Evolutionary conservation across 371 early-diverging fungal species (phyloP).

Genomic region (Lichtheimia ramosa): DNA sequence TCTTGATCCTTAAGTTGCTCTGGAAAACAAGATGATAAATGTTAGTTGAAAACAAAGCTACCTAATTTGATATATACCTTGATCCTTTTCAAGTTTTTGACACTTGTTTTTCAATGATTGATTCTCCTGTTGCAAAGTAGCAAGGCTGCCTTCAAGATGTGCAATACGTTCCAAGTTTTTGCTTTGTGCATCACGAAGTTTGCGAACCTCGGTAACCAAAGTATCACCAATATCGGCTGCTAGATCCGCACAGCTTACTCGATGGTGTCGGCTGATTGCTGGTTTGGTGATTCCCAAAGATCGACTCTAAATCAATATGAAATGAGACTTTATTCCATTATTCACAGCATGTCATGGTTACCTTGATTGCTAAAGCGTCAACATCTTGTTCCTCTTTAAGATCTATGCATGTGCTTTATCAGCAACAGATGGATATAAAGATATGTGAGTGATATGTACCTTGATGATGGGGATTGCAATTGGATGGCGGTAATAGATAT

Average conservation of each 20-base stretch:
- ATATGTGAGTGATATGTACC: no score
- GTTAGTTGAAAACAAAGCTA: neutral
- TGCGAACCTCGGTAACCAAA: slow-evolving; percentile 30
- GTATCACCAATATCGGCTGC: slow-evolving; percentile 31
- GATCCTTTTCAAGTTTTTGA: slow-evolving; percentile 38
- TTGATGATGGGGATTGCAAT: no score
- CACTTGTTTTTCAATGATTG: slow-evolving; percentile 48
- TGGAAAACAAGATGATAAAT: slow-evolving; percentile 16
- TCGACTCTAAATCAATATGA: no score
- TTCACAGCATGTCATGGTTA: no score
- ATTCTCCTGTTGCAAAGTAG: slow-evolving; percentile 46
- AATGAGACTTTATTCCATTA: no score
- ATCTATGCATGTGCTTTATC: no score
- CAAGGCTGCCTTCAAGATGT: slow-evolving; percentile 49
- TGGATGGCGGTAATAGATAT: no score
- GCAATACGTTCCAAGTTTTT: slow-evolving; percentile 21
- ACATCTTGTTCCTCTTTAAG: no score
- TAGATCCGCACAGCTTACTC: neutral
- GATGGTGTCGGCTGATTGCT: neutral
- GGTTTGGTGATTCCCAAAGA: no score
- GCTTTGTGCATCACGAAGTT: slow-evolving; percentile 26
- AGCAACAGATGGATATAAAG: no score
- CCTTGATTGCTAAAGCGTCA: no score
- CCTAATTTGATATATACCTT: slow-evolving; percentile 26
- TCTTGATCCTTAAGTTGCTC: slow-evolving; percentile 24